Evolutionary conservation across 2,329 filamentous ascomycete genomes (phyloP).

Genomic region (Fusarium nelsonii): DNA sequence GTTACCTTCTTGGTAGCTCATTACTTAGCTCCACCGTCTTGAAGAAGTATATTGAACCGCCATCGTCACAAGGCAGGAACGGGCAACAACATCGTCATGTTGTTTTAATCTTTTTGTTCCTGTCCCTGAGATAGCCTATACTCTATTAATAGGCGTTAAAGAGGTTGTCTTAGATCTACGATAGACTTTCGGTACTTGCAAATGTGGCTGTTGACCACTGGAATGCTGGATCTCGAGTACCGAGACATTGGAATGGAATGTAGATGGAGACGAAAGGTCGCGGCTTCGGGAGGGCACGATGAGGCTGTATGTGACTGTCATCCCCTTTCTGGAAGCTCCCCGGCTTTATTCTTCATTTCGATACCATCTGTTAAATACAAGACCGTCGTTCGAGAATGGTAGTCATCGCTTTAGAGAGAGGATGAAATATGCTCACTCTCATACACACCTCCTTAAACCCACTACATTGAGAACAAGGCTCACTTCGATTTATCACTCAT

Average conservation of each 20-base stretch:
- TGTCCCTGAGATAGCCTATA: background rate
- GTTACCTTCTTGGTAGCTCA: background rate
- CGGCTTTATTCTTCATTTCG: background rate
- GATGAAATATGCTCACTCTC: too few relatives aligned
- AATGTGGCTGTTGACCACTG: slow-evolving; percentile 18
- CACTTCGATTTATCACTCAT: too few relatives aligned
- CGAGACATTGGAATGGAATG: slow-evolving; percentile 34
- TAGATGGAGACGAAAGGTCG: slow-evolving; percentile 24
- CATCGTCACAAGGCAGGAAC: background rate
- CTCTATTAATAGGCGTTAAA: slow-evolving; percentile 4
- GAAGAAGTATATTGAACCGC: background rate
- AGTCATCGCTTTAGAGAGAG: too few relatives aligned
- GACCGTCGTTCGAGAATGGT: too few relatives aligned
- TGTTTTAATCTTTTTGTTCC: background rate
- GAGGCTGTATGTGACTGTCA: slow-evolving; percentile 8
- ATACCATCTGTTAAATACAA: background rate
- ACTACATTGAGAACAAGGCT: too few relatives aligned
- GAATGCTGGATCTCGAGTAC: slow-evolving; percentile 28
- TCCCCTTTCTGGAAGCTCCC: too few relatives aligned
- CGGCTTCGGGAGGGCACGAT: background rate
- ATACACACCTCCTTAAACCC: too few relatives aligned
- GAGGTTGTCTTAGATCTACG: background rate
- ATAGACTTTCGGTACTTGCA: slow-evolving; percentile 5
- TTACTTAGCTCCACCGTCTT: background rate
- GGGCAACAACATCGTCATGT: background rate